These are phyloP conservation scores for Colletotrichum sublineola DNA, from an alignment of 2,329 filamentous ascomycete species.

Conservation along the genomic window DNA sequence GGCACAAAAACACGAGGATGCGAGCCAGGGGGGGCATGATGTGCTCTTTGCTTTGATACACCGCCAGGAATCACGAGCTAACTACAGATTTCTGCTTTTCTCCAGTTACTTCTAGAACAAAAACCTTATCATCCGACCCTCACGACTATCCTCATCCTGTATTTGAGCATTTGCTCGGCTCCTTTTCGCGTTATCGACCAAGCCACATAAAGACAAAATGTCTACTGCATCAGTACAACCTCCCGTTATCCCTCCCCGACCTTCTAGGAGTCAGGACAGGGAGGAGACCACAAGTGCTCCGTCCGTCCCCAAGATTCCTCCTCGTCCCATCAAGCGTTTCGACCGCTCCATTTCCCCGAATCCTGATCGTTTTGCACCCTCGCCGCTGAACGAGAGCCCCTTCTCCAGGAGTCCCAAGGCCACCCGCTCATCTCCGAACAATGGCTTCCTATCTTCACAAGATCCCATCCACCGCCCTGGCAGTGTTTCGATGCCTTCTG, in stretches of 20 bases:
- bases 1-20: constrained; percentile 9
- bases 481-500: constrained; percentile 84
- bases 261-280: constrained; percentile 64
- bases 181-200: constrained; percentile 28
- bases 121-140: not conserved
- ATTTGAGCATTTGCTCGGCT: not conserved
- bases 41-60: constrained; percentile 35
- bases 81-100: constrained; percentile 6
- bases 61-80: constrained; percentile 32
- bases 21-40: constrained; percentile 20
- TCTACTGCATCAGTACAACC: constrained; percentile 65
- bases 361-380: constrained; percentile 84
- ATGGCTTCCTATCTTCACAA: constrained; percentile 49
- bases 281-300: constrained; percentile 50
- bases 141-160: not conserved
- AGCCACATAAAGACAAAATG: constrained; percentile 55
- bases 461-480: constrained; percentile 70
- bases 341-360: constrained; percentile 84
- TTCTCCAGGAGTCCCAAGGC: constrained; percentile 64
- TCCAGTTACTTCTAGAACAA: constrained; percentile 10
- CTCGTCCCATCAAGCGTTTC: constrained; percentile 78
- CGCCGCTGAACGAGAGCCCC: constrained; percentile 82
- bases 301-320: constrained; percentile 78
- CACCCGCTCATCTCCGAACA: constrained; percentile 52
- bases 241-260: constrained; percentile 70